Evolutionary conservation across 1,284 basidiomycete species (phyloP).

Genomic region (Papiliotrema laurentii): DNA sequence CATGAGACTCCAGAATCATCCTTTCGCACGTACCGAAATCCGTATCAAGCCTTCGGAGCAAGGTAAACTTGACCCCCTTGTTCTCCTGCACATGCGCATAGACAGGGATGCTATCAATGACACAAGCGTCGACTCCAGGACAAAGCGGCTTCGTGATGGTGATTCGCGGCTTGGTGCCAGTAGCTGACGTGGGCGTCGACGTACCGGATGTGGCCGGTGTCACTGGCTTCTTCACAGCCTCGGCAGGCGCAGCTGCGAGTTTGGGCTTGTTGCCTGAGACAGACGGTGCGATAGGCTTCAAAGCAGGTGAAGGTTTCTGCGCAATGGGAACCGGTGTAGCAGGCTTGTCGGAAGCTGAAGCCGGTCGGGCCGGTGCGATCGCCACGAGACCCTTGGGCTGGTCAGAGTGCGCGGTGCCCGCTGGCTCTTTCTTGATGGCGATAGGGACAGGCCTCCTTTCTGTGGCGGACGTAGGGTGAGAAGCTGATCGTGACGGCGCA

Average conservation of each 20-base stretch:
- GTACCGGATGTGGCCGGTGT: conserved; percentile 6
- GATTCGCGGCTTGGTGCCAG: background rate
- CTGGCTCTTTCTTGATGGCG: background rate
- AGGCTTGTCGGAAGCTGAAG: background rate
- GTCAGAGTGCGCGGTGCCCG: background rate
- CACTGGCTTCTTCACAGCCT: background rate
- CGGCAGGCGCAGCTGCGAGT: background rate
- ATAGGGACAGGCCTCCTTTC: background rate
- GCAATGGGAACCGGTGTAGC: background rate
- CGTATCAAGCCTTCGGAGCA: conserved; percentile 38
- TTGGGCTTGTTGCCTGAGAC: too few relatives aligned
- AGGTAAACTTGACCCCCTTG: conserved; percentile 17
- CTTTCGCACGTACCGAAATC: conserved; percentile 34
- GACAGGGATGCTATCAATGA: conserved; percentile 42
- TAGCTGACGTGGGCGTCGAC: conserved; percentile 1
- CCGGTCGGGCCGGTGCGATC: background rate
- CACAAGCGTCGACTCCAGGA: conserved; percentile 37
- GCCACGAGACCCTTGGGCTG: background rate
- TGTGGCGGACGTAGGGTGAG: background rate
- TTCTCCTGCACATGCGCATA: conserved; percentile 34
- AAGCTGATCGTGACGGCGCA: background rate
- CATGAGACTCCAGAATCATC: too few relatives aligned
- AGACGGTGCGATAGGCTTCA: background rate
- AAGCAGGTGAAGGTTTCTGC: background rate
- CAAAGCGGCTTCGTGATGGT: conserved; percentile 26